phyloP scores from a whole-genome alignment of 164 flowering plant genomes.

The Euptelea pleiosperma region DNA sequence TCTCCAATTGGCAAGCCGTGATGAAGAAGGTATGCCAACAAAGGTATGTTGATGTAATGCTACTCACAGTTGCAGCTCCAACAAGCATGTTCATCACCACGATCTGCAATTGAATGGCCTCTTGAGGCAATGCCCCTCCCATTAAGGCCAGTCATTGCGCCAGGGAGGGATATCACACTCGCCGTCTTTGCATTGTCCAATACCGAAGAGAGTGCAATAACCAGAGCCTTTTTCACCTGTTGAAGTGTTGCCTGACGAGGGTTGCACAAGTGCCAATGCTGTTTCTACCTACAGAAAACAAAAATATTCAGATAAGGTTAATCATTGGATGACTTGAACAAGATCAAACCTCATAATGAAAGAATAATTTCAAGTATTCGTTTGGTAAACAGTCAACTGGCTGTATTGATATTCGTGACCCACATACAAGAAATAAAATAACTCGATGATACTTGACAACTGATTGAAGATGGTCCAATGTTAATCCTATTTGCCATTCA shows the following conservation, averaged over 20 bases:
- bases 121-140: constrained; percentile 97
- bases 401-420: too few relatives aligned
- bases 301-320: too few relatives aligned
- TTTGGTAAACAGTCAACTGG: too few relatives aligned
- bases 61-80: constrained; percentile 89
- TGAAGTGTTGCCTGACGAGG: constrained; percentile 75
- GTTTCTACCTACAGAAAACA: constrained; percentile 87
- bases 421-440: too few relatives aligned
- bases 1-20: constrained; percentile 70
- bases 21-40: constrained; percentile 95
- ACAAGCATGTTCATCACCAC: constrained; percentile 94
- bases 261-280: constrained; percentile 91
- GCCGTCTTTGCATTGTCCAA: constrained; percentile 91
- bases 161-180: constrained; percentile 89
- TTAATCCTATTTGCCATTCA: too few relatives aligned
- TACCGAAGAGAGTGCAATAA: constrained; percentile 80
- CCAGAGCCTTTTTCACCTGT: constrained; percentile 77
- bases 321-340: too few relatives aligned
- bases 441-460: too few relatives aligned
- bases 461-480: too few relatives aligned
- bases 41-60: constrained; percentile 79
- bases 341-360: too few relatives aligned
- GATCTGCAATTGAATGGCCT: constrained; percentile 91
- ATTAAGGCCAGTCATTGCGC: constrained; percentile 96
- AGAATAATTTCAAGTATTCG: too few relatives aligned